Conservation (phyloP, 2,329 filamentous ascomycete genomes). For the Claviceps citrina region DNA sequence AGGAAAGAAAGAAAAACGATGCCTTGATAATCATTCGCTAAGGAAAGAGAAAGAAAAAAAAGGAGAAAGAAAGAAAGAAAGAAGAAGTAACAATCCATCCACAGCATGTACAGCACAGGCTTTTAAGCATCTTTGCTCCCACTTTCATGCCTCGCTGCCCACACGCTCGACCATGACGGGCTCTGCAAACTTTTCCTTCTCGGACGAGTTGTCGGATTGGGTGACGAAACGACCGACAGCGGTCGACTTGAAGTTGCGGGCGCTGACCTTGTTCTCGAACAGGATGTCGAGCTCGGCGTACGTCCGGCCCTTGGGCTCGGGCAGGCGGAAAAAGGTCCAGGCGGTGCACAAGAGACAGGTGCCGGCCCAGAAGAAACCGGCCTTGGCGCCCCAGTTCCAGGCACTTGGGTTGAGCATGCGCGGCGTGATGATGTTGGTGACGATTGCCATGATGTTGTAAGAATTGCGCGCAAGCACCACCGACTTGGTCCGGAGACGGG, state of each 20-base stretch:
- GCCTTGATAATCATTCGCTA: no score
- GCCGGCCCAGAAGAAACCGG: conserved; percentile 30
- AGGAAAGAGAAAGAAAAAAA: neutral
- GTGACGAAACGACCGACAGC: conserved; percentile 16
- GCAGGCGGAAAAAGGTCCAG: conserved; percentile 38
- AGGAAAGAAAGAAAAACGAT: neutral
- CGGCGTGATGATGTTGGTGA: conserved; percentile 30
- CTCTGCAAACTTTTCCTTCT: conserved; percentile 11
- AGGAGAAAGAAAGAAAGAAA: neutral
- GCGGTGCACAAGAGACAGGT: conserved; percentile 28
- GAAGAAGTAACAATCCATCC: no score
- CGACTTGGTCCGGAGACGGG: conserved; percentile 30
- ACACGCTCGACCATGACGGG: conserved; percentile 9
- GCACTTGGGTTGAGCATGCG: conserved; percentile 31
- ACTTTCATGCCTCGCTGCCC: no score
- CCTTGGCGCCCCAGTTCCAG: conserved; percentile 33
- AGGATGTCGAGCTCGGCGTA: conserved; percentile 41
- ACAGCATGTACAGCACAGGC: no score
- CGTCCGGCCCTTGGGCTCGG: conserved; percentile 38
- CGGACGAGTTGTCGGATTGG: conserved; percentile 2
- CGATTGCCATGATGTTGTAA: conserved; percentile 34
- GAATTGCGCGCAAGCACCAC: conserved; percentile 29
- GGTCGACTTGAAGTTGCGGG: conserved; percentile 25
- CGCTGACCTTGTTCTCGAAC: conserved; percentile 30
- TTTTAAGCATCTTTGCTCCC: no score